Evolutionary conservation across 208 protist genomes (phyloP).

Genomic region (Trypanosoma congolense): DNA sequence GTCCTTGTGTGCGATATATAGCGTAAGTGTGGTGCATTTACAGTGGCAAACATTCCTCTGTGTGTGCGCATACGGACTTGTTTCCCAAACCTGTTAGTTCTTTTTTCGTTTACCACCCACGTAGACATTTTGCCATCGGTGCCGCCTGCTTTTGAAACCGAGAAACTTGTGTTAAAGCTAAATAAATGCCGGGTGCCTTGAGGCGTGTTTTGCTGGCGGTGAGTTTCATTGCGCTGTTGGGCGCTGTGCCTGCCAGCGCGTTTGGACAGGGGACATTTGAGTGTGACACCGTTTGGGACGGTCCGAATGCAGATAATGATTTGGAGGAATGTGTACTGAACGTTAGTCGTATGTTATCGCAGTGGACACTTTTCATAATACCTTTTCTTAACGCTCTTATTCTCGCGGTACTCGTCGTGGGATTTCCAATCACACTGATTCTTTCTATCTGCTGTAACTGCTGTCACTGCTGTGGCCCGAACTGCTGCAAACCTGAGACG

Average conservation of each 20-base stretch:
- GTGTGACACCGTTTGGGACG: constrained; percentile 67
- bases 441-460: constrained; percentile 23
- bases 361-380: constrained; percentile 62
- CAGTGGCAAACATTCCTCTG: too few species aligned
- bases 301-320: constrained; percentile 44
- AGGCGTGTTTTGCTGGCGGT: not conserved
- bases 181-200: constrained; percentile 1
- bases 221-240: not conserved
- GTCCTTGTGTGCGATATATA: too few species aligned
- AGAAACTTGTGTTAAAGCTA: not conserved
- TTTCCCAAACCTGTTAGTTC: too few species aligned
- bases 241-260: not conserved
- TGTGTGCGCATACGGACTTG: too few species aligned
- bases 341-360: constrained; percentile 34
- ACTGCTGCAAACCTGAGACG: constrained; percentile 25
- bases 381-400: constrained; percentile 49
- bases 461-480: constrained; percentile 31
- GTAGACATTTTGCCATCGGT: too few species aligned
- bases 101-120: too few species aligned
- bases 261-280: constrained; percentile 19
- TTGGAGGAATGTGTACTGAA: constrained; percentile 48
- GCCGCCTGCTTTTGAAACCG: not conserved
- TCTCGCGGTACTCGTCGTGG: constrained; percentile 45
- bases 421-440: constrained; percentile 46
- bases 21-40: too few species aligned